Percentiles rank a stretch among this genome's conserved stretches.
Conservation (phyloP, 495 filamentous ascomycete species). For the Daldinia grandis region DNA sequence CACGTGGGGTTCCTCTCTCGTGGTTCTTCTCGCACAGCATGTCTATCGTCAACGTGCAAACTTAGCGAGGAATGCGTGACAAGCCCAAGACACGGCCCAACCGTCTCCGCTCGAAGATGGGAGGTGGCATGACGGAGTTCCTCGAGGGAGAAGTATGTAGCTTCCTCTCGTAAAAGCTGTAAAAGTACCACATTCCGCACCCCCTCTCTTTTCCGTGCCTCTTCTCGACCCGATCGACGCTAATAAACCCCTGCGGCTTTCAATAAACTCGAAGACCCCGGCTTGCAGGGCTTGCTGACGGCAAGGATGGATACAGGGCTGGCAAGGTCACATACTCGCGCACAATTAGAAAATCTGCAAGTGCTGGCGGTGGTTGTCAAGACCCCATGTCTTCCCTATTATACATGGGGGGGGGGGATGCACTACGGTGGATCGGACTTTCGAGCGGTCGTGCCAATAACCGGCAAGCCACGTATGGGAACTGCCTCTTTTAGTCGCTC, state of each 20-base stretch:
- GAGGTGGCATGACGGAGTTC: slow-evolving; percentile 31
- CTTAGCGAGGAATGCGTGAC: slow-evolving; percentile 18
- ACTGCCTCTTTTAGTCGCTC: slow-evolving; percentile 45
- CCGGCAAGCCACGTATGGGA: slow-evolving; percentile 39
- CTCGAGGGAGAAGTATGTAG: slow-evolving; percentile 30
- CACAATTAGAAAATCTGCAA: slow-evolving; percentile 43
- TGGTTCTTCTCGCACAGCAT: slow-evolving; percentile 33
- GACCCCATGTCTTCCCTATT: slow-evolving; percentile 25
- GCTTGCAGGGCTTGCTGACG: slow-evolving; percentile 38
- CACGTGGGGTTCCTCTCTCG: slow-evolving; percentile 41
- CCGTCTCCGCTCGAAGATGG: slow-evolving; percentile 21
- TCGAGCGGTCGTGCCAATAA: slow-evolving; percentile 29
- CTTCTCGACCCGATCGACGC: slow-evolving; percentile 36
- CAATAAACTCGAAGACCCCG: slow-evolving; percentile 39
- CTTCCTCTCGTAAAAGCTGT: slow-evolving; percentile 7
- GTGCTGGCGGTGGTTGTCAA: slow-evolving; percentile 37
- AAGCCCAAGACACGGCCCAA: slow-evolving; percentile 30
- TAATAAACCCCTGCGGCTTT: slow-evolving; percentile 44
- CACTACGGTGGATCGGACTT: slow-evolving; percentile 42
- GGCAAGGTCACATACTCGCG: slow-evolving; percentile 37
- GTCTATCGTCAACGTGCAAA: slow-evolving; percentile 41
- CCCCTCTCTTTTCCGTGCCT: slow-evolving; percentile 17
- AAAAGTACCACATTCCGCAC: slow-evolving; percentile 32
- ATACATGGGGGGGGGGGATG: slow-evolving; percentile 24
- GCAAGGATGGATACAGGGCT: slow-evolving; percentile 45